phyloP scores from a whole-genome alignment of 140 eudicot species.

The Ambrosia hybrid region DNA sequence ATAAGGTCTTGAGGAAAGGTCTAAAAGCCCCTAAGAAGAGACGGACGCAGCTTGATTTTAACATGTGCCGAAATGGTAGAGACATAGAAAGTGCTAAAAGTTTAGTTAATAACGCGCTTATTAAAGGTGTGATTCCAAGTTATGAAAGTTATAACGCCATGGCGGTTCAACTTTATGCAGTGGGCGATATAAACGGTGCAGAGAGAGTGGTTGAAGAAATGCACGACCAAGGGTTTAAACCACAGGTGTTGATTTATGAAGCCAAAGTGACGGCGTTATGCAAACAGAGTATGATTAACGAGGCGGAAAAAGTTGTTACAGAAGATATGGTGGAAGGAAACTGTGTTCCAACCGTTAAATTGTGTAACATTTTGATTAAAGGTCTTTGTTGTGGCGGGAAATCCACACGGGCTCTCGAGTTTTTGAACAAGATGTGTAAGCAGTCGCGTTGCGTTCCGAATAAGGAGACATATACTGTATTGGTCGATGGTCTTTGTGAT shows the following conservation, averaged over 20 bases:
- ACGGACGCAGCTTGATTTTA: constrained; percentile 55
- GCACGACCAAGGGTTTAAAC: constrained; percentile 62
- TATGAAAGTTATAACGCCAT: constrained; percentile 65
- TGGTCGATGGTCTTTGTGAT: constrained; percentile 70
- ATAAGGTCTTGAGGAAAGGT: constrained; percentile 80
- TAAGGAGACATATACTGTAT: constrained; percentile 52
- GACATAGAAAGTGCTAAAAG: constrained; percentile 50
- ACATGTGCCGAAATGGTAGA: constrained; percentile 36
- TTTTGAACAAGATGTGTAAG: constrained; percentile 52
- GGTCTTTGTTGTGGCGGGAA: constrained; percentile 58
- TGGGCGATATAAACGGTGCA: constrained; percentile 54
- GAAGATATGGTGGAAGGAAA: constrained; percentile 61
- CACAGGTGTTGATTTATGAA: constrained; percentile 51
- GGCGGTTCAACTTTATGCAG: constrained; percentile 61
- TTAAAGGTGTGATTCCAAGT: constrained; percentile 73
- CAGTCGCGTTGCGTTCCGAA: constrained; percentile 67
- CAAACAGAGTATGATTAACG: constrained; percentile 40
- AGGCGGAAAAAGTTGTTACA: constrained; percentile 61
- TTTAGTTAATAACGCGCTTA: constrained; percentile 65
- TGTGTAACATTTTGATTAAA: constrained; percentile 60
- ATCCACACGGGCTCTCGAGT: constrained; percentile 45
- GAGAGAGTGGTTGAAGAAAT: constrained; percentile 66
- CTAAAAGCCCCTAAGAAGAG: constrained; percentile 65
- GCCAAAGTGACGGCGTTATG: constrained; percentile 79
- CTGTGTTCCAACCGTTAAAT: constrained; percentile 61